These are phyloP conservation scores for Tricholoma sp. DNA, from an alignment of 768 basidiomycete species.

Conservation along the genomic window DNA sequence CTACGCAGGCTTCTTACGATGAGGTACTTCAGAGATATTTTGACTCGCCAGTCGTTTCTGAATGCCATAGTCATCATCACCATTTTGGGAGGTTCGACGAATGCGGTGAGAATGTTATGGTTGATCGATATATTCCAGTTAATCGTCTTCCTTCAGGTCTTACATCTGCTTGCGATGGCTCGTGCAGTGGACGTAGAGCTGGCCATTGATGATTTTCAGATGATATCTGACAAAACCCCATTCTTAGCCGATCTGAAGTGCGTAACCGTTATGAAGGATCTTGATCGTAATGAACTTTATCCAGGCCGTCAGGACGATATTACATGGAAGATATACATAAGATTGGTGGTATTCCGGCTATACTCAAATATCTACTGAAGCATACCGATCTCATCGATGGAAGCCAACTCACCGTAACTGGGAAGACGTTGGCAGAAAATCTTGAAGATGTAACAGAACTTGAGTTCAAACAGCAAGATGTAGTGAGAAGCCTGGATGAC, in stretches of 20 bases:
- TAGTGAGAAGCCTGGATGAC: constrained; percentile 64
- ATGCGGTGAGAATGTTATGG: constrained; percentile 50
- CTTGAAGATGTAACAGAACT: constrained; percentile 70
- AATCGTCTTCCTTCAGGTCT: constrained; percentile 42
- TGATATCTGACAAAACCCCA: constrained; percentile 72
- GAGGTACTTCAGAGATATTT: constrained; percentile 30
- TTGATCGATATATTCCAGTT: background rate
- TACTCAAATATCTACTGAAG: constrained; percentile 79
- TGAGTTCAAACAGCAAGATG: constrained; percentile 68
- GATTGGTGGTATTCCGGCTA: constrained; percentile 79
- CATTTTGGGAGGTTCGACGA: constrained; percentile 82
- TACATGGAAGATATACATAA: constrained; percentile 89
- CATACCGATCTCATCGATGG: constrained; percentile 78
- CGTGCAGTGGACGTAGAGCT: constrained; percentile 69
- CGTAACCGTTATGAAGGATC: constrained; percentile 15
- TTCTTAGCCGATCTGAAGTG: constrained; percentile 81
- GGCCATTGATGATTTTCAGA: constrained; percentile 84
- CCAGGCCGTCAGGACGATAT: constrained; percentile 78
- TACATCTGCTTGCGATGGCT: constrained; percentile 82
- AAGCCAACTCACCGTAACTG: constrained; percentile 82
- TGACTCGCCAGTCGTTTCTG: constrained; percentile 54
- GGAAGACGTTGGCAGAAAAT: constrained; percentile 86
- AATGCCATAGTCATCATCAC: constrained; percentile 82
- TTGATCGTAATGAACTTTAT: constrained; percentile 2
- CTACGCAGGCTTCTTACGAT: background rate